Conservation (phyloP, 345 rosid genomes). For the Firmiana major region DNA sequence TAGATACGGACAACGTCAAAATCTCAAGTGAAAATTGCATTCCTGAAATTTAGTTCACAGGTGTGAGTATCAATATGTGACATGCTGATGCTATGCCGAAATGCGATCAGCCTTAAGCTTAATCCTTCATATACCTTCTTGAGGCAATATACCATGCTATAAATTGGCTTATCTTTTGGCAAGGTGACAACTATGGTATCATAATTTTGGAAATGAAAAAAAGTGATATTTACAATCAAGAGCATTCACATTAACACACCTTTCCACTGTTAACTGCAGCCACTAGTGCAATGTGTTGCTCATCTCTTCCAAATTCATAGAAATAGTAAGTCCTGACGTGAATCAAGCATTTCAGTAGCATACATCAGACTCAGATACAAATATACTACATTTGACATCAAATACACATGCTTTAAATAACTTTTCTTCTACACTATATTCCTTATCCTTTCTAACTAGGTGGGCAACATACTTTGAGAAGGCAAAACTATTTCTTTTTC, state of each 20-base stretch:
- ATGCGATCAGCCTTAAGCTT: neutral
- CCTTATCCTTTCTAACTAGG: constrained; percentile 2
- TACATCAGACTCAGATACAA: constrained; percentile 2
- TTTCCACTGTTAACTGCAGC: constrained; percentile 73
- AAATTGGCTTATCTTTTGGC: constrained; percentile 1
- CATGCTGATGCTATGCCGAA: neutral
- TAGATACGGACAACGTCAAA: neutral
- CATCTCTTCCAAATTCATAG: constrained; percentile 80
- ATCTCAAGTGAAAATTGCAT: neutral
- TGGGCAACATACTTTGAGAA: neutral
- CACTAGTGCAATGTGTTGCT: constrained; percentile 69
- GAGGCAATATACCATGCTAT: neutral
- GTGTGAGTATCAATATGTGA: neutral
- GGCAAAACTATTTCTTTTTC: too few relatives aligned
- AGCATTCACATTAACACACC: constrained; percentile 38
- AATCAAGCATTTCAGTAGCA: constrained; percentile 9
- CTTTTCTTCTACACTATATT: neutral
- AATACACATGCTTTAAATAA: neutral
- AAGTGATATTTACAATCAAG: neutral
- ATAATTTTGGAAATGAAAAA: neutral
- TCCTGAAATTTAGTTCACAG: neutral
- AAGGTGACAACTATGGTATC: neutral
- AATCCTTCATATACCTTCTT: neutral
- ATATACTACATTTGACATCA: neutral
- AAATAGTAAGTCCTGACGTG: constrained; percentile 76